A percentile compares a stretch with the other conserved stretches of the same genome.
Evolutionary conservation across 768 basidiomycete species (phyloP).

Genomic region (Candolleomyces efflorescens): DNA sequence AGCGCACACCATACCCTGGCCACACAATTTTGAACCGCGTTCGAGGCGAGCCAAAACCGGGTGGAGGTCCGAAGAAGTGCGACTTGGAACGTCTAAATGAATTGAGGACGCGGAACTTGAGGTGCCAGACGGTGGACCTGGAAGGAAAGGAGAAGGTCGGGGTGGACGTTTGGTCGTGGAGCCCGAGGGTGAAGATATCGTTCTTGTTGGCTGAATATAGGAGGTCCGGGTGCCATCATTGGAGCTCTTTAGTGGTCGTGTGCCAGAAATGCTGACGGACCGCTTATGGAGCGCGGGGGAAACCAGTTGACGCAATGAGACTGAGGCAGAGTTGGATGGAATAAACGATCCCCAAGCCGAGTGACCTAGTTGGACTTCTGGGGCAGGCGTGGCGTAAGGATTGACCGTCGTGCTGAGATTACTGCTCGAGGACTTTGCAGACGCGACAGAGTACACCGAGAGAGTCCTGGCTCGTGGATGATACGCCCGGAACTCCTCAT

Average conservation of each 20-base stretch:
- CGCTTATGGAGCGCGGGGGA: not conserved
- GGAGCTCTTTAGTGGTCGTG: too few species aligned
- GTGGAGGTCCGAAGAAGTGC: conserved; percentile 24
- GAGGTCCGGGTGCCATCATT: too few species aligned
- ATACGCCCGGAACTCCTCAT: not conserved
- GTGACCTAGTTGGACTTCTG: not conserved
- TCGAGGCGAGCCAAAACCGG: conserved; percentile 51
- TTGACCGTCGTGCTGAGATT: not conserved
- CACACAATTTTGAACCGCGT: conserved; percentile 46
- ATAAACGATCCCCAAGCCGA: conserved; percentile 7
- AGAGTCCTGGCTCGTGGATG: conserved; percentile 17
- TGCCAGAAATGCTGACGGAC: too few species aligned
- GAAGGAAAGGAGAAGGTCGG: not conserved
- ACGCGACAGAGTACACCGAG: conserved; percentile 25
- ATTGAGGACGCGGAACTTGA: conserved; percentile 7
- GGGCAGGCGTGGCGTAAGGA: not conserved
- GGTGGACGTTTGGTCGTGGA: too few species aligned
- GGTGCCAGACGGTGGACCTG: not conserved
- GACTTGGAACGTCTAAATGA: conserved; percentile 12
- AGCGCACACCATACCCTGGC: conserved; percentile 35
- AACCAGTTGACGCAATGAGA: not conserved
- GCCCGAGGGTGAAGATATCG: too few species aligned
- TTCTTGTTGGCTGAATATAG: too few species aligned
- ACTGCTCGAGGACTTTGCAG: conserved; percentile 14
- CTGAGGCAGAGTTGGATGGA: not conserved